Base-by-base conservation (phyloP, 2,329 filamentous ascomycete species). In the Fusarium secorum region DNA sequence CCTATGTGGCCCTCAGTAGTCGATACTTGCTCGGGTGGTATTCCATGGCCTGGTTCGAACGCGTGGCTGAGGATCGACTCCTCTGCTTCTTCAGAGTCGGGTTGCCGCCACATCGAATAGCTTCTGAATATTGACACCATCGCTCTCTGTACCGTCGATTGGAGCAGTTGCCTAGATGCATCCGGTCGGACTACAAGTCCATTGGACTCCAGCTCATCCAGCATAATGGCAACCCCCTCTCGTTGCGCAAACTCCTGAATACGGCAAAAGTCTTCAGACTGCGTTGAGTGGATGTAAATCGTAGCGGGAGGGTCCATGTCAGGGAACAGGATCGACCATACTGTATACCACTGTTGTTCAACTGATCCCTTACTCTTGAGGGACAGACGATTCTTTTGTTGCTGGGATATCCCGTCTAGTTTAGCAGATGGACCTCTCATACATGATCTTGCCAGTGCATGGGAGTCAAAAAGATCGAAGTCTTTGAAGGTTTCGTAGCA, bases 291-390 rank as follows among this genome's bases (percentile, higher is more conserved):
- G 4, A 42, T 54, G 8, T 32, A 24, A 10, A 54, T 42, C 3
- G 51, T 41, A 8, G 51, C 26, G 0, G 51, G 51, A 0, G 24
- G 24, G 0, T 54, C 36, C 5, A 30, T 3, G 0, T 32, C 15
- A 11, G 51, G 51, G 22, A 54, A 54, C 0, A 54, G 11, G 2
- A 42, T 54, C 5, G 24, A 39, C 51, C 51, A 54, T 32, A 54
- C 32, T 0, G n/a, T 10, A 20, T 32, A 22, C 51, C 36, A 54
- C 18, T 54, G 51, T 5, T 54, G 20, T 20, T 41, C 51, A 3
- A 54, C 36, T 0, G 51, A 32, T 0, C 51, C 51, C 11, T 54
- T 54, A 11, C 51, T 28, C 35, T 42, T 54, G 0, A 41, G 9
- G 3, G 36, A 39, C 0, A 54, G 1, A 1, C 22, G 10, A 2